Evolutionary conservation across 78 protist species (phyloP), one percentile per base, ranked within the genome.

Genomic region (Isochrysis galbana): DNA sequence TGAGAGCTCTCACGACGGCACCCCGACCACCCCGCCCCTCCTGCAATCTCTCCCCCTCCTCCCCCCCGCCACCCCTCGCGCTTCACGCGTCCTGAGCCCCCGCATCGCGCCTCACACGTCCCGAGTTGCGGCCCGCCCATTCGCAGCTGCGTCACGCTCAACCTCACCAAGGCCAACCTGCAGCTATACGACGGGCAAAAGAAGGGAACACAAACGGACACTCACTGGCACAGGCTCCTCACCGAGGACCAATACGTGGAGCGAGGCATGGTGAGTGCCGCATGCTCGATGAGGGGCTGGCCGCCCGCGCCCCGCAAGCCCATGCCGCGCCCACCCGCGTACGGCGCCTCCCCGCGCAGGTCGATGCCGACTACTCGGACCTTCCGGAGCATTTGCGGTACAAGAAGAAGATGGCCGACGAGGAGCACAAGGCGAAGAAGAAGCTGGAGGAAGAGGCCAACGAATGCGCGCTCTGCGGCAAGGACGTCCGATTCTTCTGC

Each of bases 401-500:
- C 61, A 51, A 51, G 61, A 14, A 7, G 61, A 51, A 77, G 84
- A 77, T 77, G 47, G 47, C 46, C 34, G 84, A 77, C 48, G 34
- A 22, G 5, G 17, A 77, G 84, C 84, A 46, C 36, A 77, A 77
- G 84, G 84, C 1, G 84, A 77, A 77, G 84, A 10, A 77, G 84
- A 1, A 39, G 26, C 17, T 21, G 46, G 84, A 77, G 84, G n/a
- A 77, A 29, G 46, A 39, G 26, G 47, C 44, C 47, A 77, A 77
- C 84, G 25, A 3, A 46, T 77, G 84, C 46, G 34, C 84, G 44
- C 44, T 77, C 84, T 77, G 84, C 46, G 84, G 46, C 84, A 77
- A 77, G 23, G 84, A 77, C 46, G 84, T 77, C 48, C 84, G 84
- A 41, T 77, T 77, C 84, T 77, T 77, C 46, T 77, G 84, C 84